Evolutionary conservation across 2,329 filamentous ascomycete species (phyloP), one percentile per base, ranked within the genome.

Genomic region (Cercospora berteroae): DNA sequence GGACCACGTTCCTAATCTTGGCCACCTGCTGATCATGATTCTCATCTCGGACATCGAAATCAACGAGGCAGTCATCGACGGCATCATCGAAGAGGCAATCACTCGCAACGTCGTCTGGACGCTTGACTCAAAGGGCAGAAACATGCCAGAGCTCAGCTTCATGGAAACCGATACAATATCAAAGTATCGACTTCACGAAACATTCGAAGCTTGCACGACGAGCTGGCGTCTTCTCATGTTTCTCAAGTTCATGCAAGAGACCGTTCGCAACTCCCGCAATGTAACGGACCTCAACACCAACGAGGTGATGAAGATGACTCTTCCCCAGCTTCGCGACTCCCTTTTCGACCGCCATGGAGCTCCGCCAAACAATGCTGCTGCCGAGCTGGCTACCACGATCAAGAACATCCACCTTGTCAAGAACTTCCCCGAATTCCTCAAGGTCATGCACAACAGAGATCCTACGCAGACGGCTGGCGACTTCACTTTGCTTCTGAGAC

Each of bases 21-120:
- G 72, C 10, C 64, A 72, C 48, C 65, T 74, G 7, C 68, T 72
- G 8, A 70, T 71, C n/a, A 63, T 65, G 27, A 66, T 71, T 20
- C 72, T 74, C 16, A 72, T 71, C 33, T 64, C 63, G 58, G 66
- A 63, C 25, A 59, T 65, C 13, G 58, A 69, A 20, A 56, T 69
- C 52, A 65, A 58, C 13, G 67, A 67, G 13, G 71, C 70, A 16
- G 57, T 74, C n/a, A 66, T 62, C n/a, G 62, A 63, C 25, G 67
- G 62, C 9, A 70, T 74, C 60, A 70, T 74, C 64, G 65, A 71
- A 31, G 71, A 73, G 18, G 69, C 70, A 9, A 63, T 74, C 62
- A 73, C 69, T 3, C 71, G 72, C 57, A 73, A 73, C 57, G 71
- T 74, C 4, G 69, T 73, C 16, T 73, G 70, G 71, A 74, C 67